These are phyloP conservation scores for Talaromyces verruculosus DNA, from an alignment of 2,329 filamentous ascomycete species.

Conservation along the genomic window DNA sequence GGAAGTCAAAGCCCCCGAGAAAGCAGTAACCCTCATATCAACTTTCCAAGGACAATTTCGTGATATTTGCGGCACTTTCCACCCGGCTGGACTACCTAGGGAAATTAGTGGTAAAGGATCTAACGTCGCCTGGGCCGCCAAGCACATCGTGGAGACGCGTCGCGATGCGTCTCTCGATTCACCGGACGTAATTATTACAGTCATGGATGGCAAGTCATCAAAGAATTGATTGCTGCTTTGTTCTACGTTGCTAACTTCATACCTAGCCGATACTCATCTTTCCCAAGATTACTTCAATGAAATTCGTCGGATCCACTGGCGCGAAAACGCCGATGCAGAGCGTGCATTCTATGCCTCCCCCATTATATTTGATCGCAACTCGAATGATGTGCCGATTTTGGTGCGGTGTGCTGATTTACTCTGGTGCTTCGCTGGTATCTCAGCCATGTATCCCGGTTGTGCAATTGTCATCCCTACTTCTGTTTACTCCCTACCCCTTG, in stretches of 20 bases:
- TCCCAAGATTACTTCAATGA: conserved; percentile 66
- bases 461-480: conserved; percentile 69
- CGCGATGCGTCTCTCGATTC: conserved; percentile 33
- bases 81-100: conserved; percentile 64
- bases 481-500: conserved; percentile 69
- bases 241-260: background rate
- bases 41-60: conserved; percentile 66
- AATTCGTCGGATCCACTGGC: conserved; percentile 63
- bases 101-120: conserved; percentile 74
- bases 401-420: conserved; percentile 71
- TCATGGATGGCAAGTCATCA: conserved; percentile 63
- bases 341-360: conserved; percentile 68
- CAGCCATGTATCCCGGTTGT: conserved; percentile 64
- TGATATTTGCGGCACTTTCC: conserved; percentile 65
- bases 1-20: conserved; percentile 60
- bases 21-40: conserved; percentile 62
- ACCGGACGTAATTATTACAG: conserved; percentile 63
- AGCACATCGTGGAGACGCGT: conserved; percentile 29
- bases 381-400: conserved; percentile 64
- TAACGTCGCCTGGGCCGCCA: conserved; percentile 69
- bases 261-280: conserved; percentile 58
- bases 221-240: background rate
- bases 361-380: conserved; percentile 73
- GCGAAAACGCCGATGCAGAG: conserved; percentile 39
- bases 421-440: conserved; percentile 70